Evolutionary conservation across 768 basidiomycete genomes (phyloP), one percentile per base, ranked within the genome.

Genomic region (Auriscalpium orientale): DNA sequence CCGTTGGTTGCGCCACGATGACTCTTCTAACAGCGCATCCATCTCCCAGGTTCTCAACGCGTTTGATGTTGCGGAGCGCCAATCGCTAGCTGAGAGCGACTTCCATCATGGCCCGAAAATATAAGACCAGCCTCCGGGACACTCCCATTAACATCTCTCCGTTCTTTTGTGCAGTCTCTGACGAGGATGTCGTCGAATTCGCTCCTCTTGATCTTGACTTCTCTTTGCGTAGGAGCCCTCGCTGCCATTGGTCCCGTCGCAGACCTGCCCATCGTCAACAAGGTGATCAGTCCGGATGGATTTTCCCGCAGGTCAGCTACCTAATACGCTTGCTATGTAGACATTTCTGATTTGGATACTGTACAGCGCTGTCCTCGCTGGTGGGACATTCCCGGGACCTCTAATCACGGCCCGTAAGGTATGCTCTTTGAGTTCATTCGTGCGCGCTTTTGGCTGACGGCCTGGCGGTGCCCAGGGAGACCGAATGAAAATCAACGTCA

Each of bases 381-480:
- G 51, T 8, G 51, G 43, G 16, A 53, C 43, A 21, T 53, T 53
- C 28, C 53, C 53, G n/a, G 53, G 53, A 11, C 53, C 53, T 37
- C 22, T 45, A 4, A 47, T 54, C 46, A 43, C 46, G 2, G 53
- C 33, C 7, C 11, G 1, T 15, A 54, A 54, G 46, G 53, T 54
- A 43, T 8, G 40, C 40, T 18, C 4, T 3, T 43, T 2, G 40
- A 43, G 2, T 15, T 8, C 40, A 13, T 13, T 15, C 40, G 40
- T 18, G 13, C 6, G 2, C 18, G 15, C 40, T 18, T 13, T 43
- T 43, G 28, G 28, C 28, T 28, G 28, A 28, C 28, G 28, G 28
- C 1, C 40, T 43, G 4, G 18, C 16, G 60, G 53, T 4, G 51
- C 56, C 18, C 59, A 61, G 58, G 63, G 15, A n/a, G 21, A 28